These are phyloP conservation scores for Azolla pinnata DNA, from an alignment of 75 land plant genomes.

Conservation along the genomic window DNA sequence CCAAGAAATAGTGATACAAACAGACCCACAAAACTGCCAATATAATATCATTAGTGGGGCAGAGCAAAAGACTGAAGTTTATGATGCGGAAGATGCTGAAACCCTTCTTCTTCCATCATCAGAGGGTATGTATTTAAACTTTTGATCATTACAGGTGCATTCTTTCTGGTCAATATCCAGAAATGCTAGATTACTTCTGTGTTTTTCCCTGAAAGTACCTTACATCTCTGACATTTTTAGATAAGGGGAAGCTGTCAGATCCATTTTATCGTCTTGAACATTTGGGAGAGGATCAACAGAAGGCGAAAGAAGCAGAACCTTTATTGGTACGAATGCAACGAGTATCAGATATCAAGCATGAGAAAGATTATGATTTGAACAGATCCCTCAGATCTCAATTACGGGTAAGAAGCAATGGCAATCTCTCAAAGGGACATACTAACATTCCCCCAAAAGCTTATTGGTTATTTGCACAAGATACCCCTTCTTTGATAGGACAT, in stretches of 20 bases:
- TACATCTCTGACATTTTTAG: conserved; percentile 16
- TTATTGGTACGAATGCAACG: conserved; percentile 64
- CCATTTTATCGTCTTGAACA: conserved; percentile 94
- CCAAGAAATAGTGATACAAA: conserved; percentile 90
- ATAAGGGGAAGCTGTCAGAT: conserved; percentile 77
- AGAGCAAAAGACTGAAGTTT: conserved; percentile 67
- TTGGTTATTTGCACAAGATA: too few relatives aligned
- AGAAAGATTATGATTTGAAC: conserved; percentile 74
- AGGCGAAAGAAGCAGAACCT: conserved; percentile 86
- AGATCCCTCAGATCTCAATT: conserved; percentile 66
- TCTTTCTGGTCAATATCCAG: not conserved
- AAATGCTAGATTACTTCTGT: not conserved
- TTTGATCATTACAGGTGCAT: not conserved
- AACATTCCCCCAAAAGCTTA: too few relatives aligned
- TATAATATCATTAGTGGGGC: conserved; percentile 96
- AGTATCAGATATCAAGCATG: conserved; percentile 63
- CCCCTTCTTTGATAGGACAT: too few relatives aligned
- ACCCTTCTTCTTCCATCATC: conserved; percentile 65
- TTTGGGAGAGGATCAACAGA: conserved; percentile 66
- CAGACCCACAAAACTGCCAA: conserved; percentile 87
- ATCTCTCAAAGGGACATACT: not conserved
- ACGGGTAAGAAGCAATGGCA: conserved; percentile 34
- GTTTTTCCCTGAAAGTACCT: not conserved
- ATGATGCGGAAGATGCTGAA: conserved; percentile 87
- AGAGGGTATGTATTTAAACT: not conserved